Evolutionary conservation across 2,329 filamentous ascomycete species (phyloP).

Genomic region (Alternaria solani): DNA sequence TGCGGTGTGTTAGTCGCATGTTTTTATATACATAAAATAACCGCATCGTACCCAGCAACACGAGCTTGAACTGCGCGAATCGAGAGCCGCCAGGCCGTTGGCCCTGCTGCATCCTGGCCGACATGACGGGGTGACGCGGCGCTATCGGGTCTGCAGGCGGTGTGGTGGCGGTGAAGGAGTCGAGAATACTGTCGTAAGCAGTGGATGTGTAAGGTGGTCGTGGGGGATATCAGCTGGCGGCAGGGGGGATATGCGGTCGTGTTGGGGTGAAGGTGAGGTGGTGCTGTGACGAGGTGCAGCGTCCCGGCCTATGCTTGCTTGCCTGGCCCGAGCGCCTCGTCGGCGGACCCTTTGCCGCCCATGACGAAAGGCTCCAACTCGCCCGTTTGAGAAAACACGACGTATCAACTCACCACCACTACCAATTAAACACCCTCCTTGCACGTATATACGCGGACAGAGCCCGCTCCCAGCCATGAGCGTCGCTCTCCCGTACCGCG

Average conservation of each 20-base stretch:
- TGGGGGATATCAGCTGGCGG: not conserved
- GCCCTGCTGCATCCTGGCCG: slow-evolving; percentile 80
- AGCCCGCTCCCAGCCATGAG: slow-evolving; percentile 52
- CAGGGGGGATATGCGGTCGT: not conserved
- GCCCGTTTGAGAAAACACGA: slow-evolving; percentile 8
- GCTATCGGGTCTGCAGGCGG: slow-evolving; percentile 17
- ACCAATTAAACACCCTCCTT: not conserved
- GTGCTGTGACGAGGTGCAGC: slow-evolving; percentile 26
- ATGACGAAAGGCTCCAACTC: slow-evolving; percentile 26
- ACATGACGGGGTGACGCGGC: slow-evolving; percentile 67
- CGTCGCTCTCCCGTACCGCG: slow-evolving; percentile 77
- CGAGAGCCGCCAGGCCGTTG: slow-evolving; percentile 71
- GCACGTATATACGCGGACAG: no score
- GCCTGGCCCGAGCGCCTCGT: slow-evolving; percentile 16
- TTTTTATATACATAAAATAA: not conserved
- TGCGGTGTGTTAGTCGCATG: slow-evolving; percentile 54
- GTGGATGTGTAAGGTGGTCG: slow-evolving; percentile 7
- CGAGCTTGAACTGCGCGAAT: slow-evolving; percentile 99
- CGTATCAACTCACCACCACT: slow-evolving; percentile 7
- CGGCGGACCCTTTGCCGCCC: slow-evolving; percentile 20
- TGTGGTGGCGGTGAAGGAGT: no score
- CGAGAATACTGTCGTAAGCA: not conserved
- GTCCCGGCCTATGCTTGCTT: not conserved
- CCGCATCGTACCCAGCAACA: slow-evolving; percentile 81
- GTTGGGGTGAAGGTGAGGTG: slow-evolving; percentile 18